Conservation (phyloP, 2,329 filamentous ascomycete species). For the Penicillium palitans region DNA sequence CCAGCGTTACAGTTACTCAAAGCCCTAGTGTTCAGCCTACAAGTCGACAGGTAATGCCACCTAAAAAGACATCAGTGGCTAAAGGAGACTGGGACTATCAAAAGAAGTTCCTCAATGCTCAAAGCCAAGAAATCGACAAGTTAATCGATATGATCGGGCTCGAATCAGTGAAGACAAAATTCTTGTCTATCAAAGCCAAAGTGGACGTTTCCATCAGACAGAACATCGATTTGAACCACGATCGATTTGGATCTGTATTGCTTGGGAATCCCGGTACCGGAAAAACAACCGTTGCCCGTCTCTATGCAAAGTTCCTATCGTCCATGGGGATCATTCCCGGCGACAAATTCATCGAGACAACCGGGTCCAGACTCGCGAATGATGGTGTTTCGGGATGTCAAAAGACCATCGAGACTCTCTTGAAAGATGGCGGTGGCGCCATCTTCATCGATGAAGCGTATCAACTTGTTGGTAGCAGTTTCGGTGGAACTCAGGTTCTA, state of each 20-base stretch:
- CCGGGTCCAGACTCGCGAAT: constrained; percentile 65
- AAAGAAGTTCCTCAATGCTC: constrained; percentile 55
- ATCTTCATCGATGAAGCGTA: constrained; percentile 81
- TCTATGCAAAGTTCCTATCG: constrained; percentile 67
- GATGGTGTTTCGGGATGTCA: constrained; percentile 61
- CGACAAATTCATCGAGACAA: constrained; percentile 62
- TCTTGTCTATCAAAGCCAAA: constrained; percentile 63
- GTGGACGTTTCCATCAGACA: constrained; percentile 64
- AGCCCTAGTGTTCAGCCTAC: neutral
- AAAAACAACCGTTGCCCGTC: constrained; percentile 73
- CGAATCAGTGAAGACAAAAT: constrained; percentile 65
- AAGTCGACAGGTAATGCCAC: neutral
- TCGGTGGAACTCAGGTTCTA: constrained; percentile 62
- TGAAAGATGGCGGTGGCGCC: constrained; percentile 63
- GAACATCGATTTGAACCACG: constrained; percentile 53
- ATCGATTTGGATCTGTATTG: constrained; percentile 63
- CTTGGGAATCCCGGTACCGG: constrained; percentile 76
- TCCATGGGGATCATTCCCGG: constrained; percentile 65
- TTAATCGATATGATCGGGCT: constrained; percentile 72
- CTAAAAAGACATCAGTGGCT: constrained; percentile 26
- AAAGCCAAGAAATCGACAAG: constrained; percentile 58
- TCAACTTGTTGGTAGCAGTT: constrained; percentile 61
- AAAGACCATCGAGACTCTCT: constrained; percentile 57
- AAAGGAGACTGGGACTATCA: constrained; percentile 61
- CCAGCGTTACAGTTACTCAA: neutral